A percentile compares a stretch with the other conserved stretches of the same genome.
phyloP scores from a whole-genome alignment of 1,139 yeast species.

The Saccharomyces hybrid region DNA sequence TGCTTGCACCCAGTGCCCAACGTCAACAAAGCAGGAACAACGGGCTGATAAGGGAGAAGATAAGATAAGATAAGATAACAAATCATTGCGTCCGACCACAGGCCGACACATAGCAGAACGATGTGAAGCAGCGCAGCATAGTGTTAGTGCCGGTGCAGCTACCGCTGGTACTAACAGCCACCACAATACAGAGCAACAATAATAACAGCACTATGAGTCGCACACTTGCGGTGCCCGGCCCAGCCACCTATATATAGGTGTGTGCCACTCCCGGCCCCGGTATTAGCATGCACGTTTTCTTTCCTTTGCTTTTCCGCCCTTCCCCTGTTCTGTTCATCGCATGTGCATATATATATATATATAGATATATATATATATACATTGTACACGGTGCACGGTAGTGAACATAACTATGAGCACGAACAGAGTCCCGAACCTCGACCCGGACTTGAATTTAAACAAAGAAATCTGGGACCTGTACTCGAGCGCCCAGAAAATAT shows the following conservation, averaged over 20 bases:
- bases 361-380: background rate
- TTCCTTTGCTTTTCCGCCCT: background rate
- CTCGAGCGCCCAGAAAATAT: slow-evolving; percentile 59
- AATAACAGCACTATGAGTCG: background rate
- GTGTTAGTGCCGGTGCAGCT: background rate
- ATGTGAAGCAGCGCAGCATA: background rate
- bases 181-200: background rate
- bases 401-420: background rate
- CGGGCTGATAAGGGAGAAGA: background rate
- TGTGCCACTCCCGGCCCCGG: background rate
- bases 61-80: background rate
- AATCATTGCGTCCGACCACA: background rate
- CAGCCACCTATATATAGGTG: background rate
- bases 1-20: background rate
- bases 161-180: background rate
- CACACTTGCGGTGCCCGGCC: background rate
- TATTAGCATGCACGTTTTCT: background rate
- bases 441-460: background rate
- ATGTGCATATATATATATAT: background rate
- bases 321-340: background rate
- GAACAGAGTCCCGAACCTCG: background rate
- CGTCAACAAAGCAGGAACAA: background rate
- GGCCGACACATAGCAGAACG: background rate
- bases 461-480: slow-evolving; percentile 58
- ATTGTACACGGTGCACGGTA: background rate